Evolutionary conservation across 257 asterid genomes (phyloP), one percentile per base, ranked within the genome.

Genomic region (Cynanchum wilfordii): DNA sequence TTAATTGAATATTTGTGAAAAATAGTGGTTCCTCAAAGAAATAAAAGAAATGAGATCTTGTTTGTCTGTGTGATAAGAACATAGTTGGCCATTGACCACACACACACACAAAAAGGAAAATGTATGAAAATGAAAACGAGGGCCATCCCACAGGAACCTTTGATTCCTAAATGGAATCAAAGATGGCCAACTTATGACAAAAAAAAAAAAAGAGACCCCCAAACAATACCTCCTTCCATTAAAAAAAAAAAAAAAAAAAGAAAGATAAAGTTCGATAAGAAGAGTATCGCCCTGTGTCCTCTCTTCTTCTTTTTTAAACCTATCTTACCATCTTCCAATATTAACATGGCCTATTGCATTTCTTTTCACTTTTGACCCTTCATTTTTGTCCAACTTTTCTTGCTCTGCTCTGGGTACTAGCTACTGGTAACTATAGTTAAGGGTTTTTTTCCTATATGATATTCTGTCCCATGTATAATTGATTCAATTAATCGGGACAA

Each of bases 131-230:
- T 0, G 17, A 50, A 50, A 50, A 50, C 6, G 56, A 27, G 71
- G 73, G 73, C 73, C 60, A 49, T 69, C 1, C 57, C 22, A 59
- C 42, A 33, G 6, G 42, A 59, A 27, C n/a, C 30, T 29, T 22
- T 68, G 77, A 77, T 76, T 65, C 71, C 66, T 58, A 67, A 60
- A 51, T 17, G 69, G 75, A 47, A 54, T 77, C 64, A 71, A 77
- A 38, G 58, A 60, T 63, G 52, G 64, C 56, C 65, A 58, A 56
- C 56, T 60, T 29, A 13, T 49, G 20, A 16, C 27, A 45, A 57
- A 58, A 29, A 75, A 68, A 50, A 52, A 55, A 47, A 51, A 45
- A 71, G 22, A 19, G 27, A 52, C 57, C 72, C 44, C 38, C 55
- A 69, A 38, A 38, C 44, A 5, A 8, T 42, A 8, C 47, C 47